Percentiles rank a stretch among this genome's conserved stretches.
Evolutionary conservation across 441 rosid genomes (phyloP).

Genomic region (Gossypium schwendimanii): DNA sequence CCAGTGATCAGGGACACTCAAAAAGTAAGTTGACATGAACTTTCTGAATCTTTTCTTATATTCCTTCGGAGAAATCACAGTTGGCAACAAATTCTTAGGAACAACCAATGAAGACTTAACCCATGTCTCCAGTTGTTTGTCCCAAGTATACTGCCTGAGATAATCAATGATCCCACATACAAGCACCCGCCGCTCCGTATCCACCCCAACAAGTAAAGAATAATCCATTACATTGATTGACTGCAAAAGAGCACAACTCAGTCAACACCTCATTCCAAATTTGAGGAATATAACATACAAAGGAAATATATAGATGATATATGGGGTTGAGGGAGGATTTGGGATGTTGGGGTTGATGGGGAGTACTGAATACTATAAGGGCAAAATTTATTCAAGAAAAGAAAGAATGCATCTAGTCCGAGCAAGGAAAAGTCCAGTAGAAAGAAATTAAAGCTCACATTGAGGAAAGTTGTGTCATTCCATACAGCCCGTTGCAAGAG

Average conservation of each 20-base stretch:
- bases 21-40: slow-evolving; percentile 76
- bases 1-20: slow-evolving; percentile 92
- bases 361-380: not conserved
- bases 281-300: not conserved
- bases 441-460: slow-evolving; percentile 42
- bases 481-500: slow-evolving; percentile 77
- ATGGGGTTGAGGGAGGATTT: too few relatives aligned
- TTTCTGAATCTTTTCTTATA: slow-evolving; percentile 91
- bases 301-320: not conserved
- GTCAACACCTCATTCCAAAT: not conserved
- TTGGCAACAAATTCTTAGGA: slow-evolving; percentile 76
- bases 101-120: slow-evolving; percentile 83
- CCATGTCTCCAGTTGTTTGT: slow-evolving; percentile 97
- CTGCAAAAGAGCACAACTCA: slow-evolving; percentile 33
- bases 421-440: not conserved
- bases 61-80: slow-evolving; percentile 83
- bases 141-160: slow-evolving; percentile 95
- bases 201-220: slow-evolving; percentile 87
- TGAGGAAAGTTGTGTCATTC: slow-evolving; percentile 88
- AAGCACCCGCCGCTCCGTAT: slow-evolving; percentile 53
- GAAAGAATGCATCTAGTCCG: not conserved
- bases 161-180: slow-evolving; percentile 97
- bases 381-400: not conserved
- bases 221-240: slow-evolving; percentile 94
- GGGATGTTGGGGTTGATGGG: not conserved